Base-by-base conservation (phyloP, 371 early-diverging fungal species). In the Apophysomyces trapeziformis region DNA sequence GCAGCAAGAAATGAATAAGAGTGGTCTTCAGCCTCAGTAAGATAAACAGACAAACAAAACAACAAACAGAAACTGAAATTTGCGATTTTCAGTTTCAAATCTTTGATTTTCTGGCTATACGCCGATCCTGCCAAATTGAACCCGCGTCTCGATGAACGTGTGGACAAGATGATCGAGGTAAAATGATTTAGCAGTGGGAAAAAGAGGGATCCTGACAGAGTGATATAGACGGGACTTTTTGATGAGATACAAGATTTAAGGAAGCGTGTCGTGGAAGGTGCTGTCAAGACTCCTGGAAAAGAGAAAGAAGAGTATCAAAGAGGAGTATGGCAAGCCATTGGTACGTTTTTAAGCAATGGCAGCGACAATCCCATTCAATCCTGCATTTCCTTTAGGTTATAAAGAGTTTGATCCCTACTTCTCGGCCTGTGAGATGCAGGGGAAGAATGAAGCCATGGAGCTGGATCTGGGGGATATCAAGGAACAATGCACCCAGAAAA, bases 31-130 rank as follows among this genome's bases (percentile, higher is more conserved):
- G n/a, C 67, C 80, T 26, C 66, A 76, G 71, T 72, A 68, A 58
- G 44, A 5, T 38, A 13, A 11, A 18, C 21, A 41, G 37, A 16
- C 35, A 26, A 26, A 26, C 32, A 26, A 2, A 26, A 26, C 32
- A 26, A 26, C 32, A 26, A 26, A 26, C 32, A 2, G 32, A 26
- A 26, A 2, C 32, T 26, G 32, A 26, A 26, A 26, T 26, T 26
- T 26, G 32, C 32, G 32, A 26, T 26, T 26, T 26, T 26, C 44
- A 56, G 68, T 62, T 75, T 71, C 60, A 66, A 80, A 6, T 86
- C 93, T 0, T 74, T 91, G 36, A 82, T 97, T 12, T 90, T 96
- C 57, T 98, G 98, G 98, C 80, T 95, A 1, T 92, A 93, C 70
- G 88, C 94, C 0, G 89, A 92, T 36, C 83, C 87, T 2, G 66